Percentiles rank a stretch among this genome's conserved stretches.
phyloP scores from a whole-genome alignment of 73 alveolate genomes.

The Tetrahymena borealis region DNA sequence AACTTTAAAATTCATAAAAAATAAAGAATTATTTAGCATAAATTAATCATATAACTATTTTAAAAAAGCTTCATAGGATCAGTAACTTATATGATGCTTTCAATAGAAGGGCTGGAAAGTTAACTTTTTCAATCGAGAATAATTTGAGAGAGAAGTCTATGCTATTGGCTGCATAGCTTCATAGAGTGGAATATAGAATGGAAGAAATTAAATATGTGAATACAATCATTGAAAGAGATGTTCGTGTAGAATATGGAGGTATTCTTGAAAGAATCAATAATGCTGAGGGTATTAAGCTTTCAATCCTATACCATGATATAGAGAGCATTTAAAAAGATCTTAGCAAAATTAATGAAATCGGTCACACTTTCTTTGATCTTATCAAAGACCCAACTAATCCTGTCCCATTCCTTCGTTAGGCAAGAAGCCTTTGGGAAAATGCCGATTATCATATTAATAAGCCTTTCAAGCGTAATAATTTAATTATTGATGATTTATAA shows the following conservation, averaged over 20 bases:
- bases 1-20: no score
- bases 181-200: slow-evolving; percentile 56
- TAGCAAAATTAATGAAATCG: slow-evolving; percentile 83
- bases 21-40: not conserved
- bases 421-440: slow-evolving; percentile 16
- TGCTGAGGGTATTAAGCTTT: slow-evolving; percentile 91
- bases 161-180: slow-evolving; percentile 75
- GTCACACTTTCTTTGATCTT: slow-evolving; percentile 21
- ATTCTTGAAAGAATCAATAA: slow-evolving; percentile 89
- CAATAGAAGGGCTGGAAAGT: slow-evolving; percentile 68
- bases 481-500: no score
- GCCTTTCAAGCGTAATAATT: slow-evolving; percentile 14
- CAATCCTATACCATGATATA: slow-evolving; percentile 87
- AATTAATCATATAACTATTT: not conserved
- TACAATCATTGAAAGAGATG: slow-evolving; percentile 86
- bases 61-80: slow-evolving; percentile 70
- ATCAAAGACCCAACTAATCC: slow-evolving; percentile 30
- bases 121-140: slow-evolving; percentile 62
- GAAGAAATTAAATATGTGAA: slow-evolving; percentile 88
- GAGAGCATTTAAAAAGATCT: slow-evolving; percentile 89
- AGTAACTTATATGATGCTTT: slow-evolving; percentile 83
- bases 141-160: slow-evolving; percentile 77
- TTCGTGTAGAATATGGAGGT: slow-evolving; percentile 90
- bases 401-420: slow-evolving; percentile 6
- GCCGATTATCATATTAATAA: slow-evolving; percentile 10